Base-by-base conservation (phyloP, 2,329 filamentous ascomycete species). In the Sarocladiaceae sp. region DNA sequence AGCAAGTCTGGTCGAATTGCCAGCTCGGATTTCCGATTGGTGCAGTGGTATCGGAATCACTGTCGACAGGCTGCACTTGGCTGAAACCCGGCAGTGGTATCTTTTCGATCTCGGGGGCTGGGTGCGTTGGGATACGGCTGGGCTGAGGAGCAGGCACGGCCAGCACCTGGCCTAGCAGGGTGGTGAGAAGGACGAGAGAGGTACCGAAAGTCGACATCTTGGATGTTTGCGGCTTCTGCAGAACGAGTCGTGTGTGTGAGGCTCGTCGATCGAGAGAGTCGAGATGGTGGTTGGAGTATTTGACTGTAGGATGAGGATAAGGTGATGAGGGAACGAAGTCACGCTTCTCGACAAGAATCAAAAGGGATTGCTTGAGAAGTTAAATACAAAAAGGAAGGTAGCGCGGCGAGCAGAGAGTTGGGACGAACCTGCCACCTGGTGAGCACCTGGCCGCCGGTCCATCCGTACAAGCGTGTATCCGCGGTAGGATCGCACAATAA, bases 1-100 rank as follows among this genome's bases (percentile, higher is more conserved):
- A 48, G 49, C 61, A 64, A 12, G 51, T 40, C 20, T 48, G 36
- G 35, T 49, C 37, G 47, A 55, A 52, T 4, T 17, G 52, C 8
- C 52, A 53, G 10, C 51, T 54, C 25, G 33, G 49, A 26, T 52
- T 51, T 8, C 20, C 25, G 11, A 35, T n/a, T 20, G 15, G 35
- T 48, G 36, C 40, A 15, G 33, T 23, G 20, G 47, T 40, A 22
- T 47, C 26, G 20, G 28, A 12, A 22, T 25, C 35, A 18, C 28
- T 15, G n/a, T 51, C 17, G 33, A 35, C 18, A 11, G 49, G 44
- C 15, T 48, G 44, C 3, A 48, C 28, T 17, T 48, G 44, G 22
- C 28, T 48, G 44, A n/a, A 48, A 28, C 44, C 44, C 20, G 44
- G 44, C 26, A 48, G 44, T 15, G 44, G 13, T 3, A 48, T 15